Base-by-base conservation (phyloP, 176 grass and related monocot genomes). In the Carex littledalei region DNA sequence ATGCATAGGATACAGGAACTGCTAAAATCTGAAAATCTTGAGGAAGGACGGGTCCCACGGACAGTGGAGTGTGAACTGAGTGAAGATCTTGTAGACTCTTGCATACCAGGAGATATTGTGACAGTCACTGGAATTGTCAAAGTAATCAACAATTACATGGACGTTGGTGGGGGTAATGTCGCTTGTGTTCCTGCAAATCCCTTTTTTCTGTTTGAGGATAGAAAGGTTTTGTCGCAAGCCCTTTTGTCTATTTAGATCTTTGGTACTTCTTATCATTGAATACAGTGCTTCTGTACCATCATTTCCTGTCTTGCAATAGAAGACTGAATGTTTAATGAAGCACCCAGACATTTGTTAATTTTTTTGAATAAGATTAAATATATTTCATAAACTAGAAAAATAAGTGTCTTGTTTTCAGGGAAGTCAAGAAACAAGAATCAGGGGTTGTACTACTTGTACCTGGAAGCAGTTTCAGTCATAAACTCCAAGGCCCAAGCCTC, bases 11-110 rank as follows among this genome's bases (percentile, higher is more conserved):
- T 98, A 63, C 95, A 94, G 67, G 95, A 98, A 83, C 73, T 93
- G 84, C 76, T 81, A 49, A 89, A 73, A 49, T 41, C 73, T 87
- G 88, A 85, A 57, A 93, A 73, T 70, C 95, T 85, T 39, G 95
- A 98, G 89, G 92, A 94, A 90, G 95, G 91, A 45, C 89, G 93
- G 79, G 89, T 94, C 24, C 93, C 95, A 63, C 66, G 95, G 34
- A 98, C 89, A 16, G 62, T 98, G 69, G 95, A 98, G 31, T 98
- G 95, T 85, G 95, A 98, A 75, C 85, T 98, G 78, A 89, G 88
- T 61, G 91, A 98, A 84, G 95, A 98, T 86, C 92, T 98, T 41
- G 95, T 98, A 50, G 93, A 98, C 86, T 98, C 89, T 85, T 98
- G 95, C 85, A 93, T 98, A 66, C 95, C 95, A 85, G 95, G 95